Evolutionary conservation across 495 filamentous ascomycete species (phyloP).

Genomic region (Penicillium coffeae): DNA sequence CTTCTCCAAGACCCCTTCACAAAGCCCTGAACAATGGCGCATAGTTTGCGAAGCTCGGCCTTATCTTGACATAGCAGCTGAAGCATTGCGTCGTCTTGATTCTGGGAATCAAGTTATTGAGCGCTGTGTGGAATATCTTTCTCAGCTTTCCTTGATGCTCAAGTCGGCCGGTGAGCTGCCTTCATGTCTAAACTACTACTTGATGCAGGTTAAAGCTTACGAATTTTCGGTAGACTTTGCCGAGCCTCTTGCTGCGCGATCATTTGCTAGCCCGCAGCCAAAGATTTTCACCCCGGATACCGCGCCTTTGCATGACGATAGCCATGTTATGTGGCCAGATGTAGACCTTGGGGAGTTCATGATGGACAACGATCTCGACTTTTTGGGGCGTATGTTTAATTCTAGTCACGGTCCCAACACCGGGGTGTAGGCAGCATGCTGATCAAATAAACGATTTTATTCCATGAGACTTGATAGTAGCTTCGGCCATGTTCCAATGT

Average conservation of each 20-base stretch:
- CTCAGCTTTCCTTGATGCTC: slow-evolving; percentile 27
- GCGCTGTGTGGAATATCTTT: slow-evolving; percentile 31
- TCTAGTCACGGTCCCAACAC: neutral
- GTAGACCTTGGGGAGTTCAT: slow-evolving; percentile 34
- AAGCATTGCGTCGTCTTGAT: slow-evolving; percentile 32
- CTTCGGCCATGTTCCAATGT: neutral
- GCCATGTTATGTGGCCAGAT: slow-evolving; percentile 3
- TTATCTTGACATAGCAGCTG: slow-evolving; percentile 26
- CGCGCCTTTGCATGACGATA: neutral
- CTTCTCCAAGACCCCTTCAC: slow-evolving; percentile 2
- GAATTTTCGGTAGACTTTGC: too few species aligned
- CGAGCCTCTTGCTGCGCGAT: too few species aligned
- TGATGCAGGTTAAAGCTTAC: too few species aligned
- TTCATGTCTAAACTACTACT: neutral
- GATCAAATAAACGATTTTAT: too few species aligned
- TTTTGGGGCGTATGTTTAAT: slow-evolving; percentile 12
- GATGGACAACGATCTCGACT: slow-evolving; percentile 30
- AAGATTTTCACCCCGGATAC: neutral
- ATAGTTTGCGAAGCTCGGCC: slow-evolving; percentile 12
- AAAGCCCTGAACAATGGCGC: slow-evolving; percentile 4
- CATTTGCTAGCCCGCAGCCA: neutral
- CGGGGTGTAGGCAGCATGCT: neutral
- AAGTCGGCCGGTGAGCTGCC: slow-evolving; percentile 19
- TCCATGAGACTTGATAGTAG: too few species aligned
- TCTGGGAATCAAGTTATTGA: slow-evolving; percentile 36